Percentiles rank a stretch among this genome's conserved stretches.
Conservation (phyloP, 106 monocot genomes). For the Dioscorea alata region DNA sequence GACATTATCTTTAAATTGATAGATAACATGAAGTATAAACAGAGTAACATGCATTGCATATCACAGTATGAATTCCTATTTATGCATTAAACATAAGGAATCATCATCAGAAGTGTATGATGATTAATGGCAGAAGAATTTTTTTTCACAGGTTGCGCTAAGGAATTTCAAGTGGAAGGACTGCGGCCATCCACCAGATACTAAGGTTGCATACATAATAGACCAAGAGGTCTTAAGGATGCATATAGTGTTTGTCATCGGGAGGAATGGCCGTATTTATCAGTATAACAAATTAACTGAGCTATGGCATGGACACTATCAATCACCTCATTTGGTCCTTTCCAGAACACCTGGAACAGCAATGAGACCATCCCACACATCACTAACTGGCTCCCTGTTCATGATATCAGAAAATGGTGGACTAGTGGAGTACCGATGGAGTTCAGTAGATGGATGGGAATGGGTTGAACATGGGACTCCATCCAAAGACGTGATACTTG, state of each 20-base stretch:
- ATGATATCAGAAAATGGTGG: conserved; percentile 65
- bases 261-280: conserved; percentile 66
- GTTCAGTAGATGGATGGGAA: conserved; percentile 58
- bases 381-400: conserved; percentile 71
- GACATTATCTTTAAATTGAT: no score
- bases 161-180: conserved; percentile 91
- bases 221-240: conserved; percentile 67
- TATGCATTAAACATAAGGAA: no score
- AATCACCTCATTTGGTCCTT: conserved; percentile 76
- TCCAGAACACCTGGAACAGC: conserved; percentile 68
- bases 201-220: conserved; percentile 65
- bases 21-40: no score
- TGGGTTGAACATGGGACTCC: conserved; percentile 95
- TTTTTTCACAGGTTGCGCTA: conserved; percentile 43
- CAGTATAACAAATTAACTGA: conserved; percentile 82
- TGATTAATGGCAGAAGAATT: no score
- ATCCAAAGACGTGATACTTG: conserved; percentile 34
- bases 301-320: conserved; percentile 81
- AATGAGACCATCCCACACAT: conserved; percentile 38
- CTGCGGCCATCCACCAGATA: conserved; percentile 57
- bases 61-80: no score
- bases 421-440: conserved; percentile 82
- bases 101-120: no score
- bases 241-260: conserved; percentile 68
- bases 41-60: no score